Evolutionary conservation across 1,284 basidiomycete species (phyloP).

Genomic region (Trichosporon sp.): DNA sequence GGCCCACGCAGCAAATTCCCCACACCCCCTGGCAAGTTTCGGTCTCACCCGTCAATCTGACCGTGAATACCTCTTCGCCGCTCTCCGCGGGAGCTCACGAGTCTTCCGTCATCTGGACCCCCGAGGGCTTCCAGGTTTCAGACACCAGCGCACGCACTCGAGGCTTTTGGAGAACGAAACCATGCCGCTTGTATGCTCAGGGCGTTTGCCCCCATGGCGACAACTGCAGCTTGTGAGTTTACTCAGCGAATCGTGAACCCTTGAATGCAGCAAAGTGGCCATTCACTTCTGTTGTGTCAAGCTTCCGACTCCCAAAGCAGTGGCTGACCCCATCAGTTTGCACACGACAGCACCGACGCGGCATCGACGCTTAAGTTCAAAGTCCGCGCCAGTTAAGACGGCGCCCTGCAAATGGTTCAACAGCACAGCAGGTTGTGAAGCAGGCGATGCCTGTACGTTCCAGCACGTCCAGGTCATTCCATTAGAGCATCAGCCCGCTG

Average conservation of each 20-base stretch:
- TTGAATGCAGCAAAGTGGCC: neutral
- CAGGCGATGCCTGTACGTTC: conserved; percentile 35
- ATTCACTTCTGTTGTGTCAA: neutral
- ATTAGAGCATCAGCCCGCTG: conserved; percentile 18
- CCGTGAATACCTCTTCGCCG: neutral
- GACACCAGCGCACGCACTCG: conserved; percentile 26
- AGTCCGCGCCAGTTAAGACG: conserved; percentile 10
- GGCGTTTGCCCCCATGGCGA: conserved; percentile 43
- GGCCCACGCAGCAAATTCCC: neutral
- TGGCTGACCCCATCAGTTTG: conserved; percentile 15
- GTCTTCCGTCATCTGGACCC: neutral
- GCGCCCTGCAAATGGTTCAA: conserved; percentile 45
- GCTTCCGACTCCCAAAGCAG: neutral
- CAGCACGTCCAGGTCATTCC: conserved; percentile 41
- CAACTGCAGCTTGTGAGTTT: conserved; percentile 43
- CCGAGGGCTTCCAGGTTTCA: neutral
- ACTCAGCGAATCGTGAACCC: neutral
- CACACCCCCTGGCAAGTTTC: neutral
- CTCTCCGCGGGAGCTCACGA: neutral
- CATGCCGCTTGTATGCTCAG: conserved; percentile 40
- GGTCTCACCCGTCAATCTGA: neutral
- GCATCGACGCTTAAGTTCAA: neutral
- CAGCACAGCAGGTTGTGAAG: conserved; percentile 36
- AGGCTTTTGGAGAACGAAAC: conserved; percentile 25
- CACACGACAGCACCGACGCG: conserved; percentile 14